phyloP scores from a whole-genome alignment of 202 grass and related monocot species.

The Elaeis oleifera region DNA sequence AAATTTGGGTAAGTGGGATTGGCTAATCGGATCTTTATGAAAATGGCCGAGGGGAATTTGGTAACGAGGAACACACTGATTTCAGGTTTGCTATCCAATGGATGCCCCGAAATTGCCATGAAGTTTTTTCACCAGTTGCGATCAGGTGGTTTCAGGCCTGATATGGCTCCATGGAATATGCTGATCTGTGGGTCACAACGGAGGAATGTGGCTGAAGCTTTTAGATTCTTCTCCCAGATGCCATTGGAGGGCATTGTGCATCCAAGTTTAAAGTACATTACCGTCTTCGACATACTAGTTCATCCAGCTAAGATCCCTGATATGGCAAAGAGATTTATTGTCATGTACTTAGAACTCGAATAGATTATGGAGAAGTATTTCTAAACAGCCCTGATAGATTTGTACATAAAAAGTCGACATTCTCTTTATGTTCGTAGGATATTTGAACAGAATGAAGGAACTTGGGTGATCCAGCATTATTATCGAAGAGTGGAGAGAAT shows the following conservation, averaged over 20 bases:
- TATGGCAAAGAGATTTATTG: slow-evolving; percentile 32
- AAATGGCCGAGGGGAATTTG: slow-evolving; percentile 20
- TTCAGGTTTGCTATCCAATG: slow-evolving; percentile 21
- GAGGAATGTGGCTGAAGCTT: slow-evolving; percentile 16
- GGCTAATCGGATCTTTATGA: slow-evolving; percentile 26
- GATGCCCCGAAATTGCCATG: background rate
- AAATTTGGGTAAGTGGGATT: slow-evolving; percentile 11
- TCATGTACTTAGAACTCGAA: slow-evolving; percentile 27
- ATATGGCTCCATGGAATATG: slow-evolving; percentile 21
- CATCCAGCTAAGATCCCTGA: slow-evolving; percentile 17
- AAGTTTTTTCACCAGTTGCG: slow-evolving; percentile 24
- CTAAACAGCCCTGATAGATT: slow-evolving; percentile 25
- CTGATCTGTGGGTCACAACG: slow-evolving; percentile 20
- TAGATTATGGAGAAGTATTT: slow-evolving; percentile 23
- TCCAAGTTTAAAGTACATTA: slow-evolving; percentile 28
- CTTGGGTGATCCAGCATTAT: too few relatives aligned
- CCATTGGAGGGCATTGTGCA: slow-evolving; percentile 1
- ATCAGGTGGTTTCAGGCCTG: slow-evolving; percentile 21
- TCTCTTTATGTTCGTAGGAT: slow-evolving; percentile 21
- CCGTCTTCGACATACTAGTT: slow-evolving; percentile 26
- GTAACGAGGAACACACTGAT: slow-evolving; percentile 36
- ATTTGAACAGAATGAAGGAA: slow-evolving; percentile 9
- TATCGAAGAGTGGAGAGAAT: slow-evolving; percentile 7
- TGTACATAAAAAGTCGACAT: slow-evolving; percentile 31
- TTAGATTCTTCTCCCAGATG: slow-evolving; percentile 24